Evolutionary conservation across 345 rosid species (phyloP), one percentile per base, ranked within the genome.

Genomic region (Dimocarpus longan): DNA sequence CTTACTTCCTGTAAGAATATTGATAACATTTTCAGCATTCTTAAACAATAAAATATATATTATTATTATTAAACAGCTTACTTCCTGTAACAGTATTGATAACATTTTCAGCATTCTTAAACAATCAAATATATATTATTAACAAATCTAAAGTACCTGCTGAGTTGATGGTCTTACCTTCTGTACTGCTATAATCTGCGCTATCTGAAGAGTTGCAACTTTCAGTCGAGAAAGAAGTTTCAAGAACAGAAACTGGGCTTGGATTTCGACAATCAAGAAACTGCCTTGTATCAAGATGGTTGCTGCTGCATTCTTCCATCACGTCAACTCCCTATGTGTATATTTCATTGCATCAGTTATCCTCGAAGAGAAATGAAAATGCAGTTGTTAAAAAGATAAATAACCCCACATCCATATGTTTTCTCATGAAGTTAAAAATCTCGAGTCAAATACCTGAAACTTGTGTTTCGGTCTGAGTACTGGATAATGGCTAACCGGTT

Each of bases 171-270:
- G 12, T 50, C 74, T 82, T 85, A 88, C 93, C 92, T 78, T 88
- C 90, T n/a, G 60, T 69, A 74, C 80, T 76, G 76, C 86, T 57
- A 76, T 89, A 81, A 43, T 90, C 85, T 32, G 71, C 85, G 82
- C 93, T 91, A 46, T 91, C 97, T 8, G 89, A 83, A 44, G 95
- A 87, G 75, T 86, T 82, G 84, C 91, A 84, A 80, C 94, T 91
- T 83, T 88, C 97, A 54, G 86, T 85, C 37, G 91, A 90, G 64
- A 88, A 88, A 63, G 87, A 78, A 16, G 80, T 80, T 63, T 89
- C 97, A 60, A 93, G 93, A 66, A 89, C 86, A 77, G 97, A 93
- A 72, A 90, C 86, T 0, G 97, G 97, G 82, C 95, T 91, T 21
- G 93, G 93, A 82, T 88, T 88, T 54, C 90, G 85, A 19, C 71